Evolutionary conservation across 805 yeast species (phyloP).

Genomic region (Lachancea fermentati): DNA sequence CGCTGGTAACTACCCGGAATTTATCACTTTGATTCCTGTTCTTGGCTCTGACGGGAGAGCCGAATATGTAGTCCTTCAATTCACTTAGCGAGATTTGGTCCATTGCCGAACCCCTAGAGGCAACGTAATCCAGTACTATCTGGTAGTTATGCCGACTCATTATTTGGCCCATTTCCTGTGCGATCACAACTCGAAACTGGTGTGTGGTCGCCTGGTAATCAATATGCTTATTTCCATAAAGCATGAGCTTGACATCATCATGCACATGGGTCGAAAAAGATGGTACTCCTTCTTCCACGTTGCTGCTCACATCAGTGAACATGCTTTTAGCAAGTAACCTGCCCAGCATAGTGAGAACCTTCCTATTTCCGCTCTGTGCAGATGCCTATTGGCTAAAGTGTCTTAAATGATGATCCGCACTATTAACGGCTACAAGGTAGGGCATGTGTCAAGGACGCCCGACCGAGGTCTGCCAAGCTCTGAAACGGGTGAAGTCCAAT

Average conservation of each 20-base stretch:
- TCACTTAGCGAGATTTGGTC: constrained; percentile 30
- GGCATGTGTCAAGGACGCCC: too few relatives aligned
- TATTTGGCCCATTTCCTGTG: constrained; percentile 36
- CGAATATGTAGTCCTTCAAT: constrained; percentile 36
- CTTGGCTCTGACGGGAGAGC: constrained; percentile 34
- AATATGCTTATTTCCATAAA: constrained; percentile 22
- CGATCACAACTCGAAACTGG: constrained; percentile 32
- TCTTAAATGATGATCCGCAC: too few relatives aligned
- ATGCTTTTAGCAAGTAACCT: constrained; percentile 13
- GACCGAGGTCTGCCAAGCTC: too few relatives aligned
- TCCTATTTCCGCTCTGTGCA: not conserved
- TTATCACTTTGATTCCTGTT: constrained; percentile 25
- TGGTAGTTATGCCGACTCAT: constrained; percentile 33
- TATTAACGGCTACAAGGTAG: too few relatives aligned
- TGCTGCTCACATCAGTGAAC: constrained; percentile 4
- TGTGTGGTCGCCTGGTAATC: constrained; percentile 7
- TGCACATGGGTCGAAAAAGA: constrained; percentile 14
- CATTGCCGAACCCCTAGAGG: constrained; percentile 17
- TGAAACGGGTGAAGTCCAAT: too few relatives aligned
- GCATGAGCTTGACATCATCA: constrained; percentile 25
- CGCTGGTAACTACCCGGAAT: constrained; percentile 25
- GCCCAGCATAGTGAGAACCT: constrained; percentile 11
- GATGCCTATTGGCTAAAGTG: too few relatives aligned
- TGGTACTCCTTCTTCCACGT: constrained; percentile 4
- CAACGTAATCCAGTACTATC: constrained; percentile 30